Evolutionary conservation across 208 protist genomes (phyloP), one percentile per base, ranked within the genome.

Genomic region (Borovskyia barvae): DNA sequence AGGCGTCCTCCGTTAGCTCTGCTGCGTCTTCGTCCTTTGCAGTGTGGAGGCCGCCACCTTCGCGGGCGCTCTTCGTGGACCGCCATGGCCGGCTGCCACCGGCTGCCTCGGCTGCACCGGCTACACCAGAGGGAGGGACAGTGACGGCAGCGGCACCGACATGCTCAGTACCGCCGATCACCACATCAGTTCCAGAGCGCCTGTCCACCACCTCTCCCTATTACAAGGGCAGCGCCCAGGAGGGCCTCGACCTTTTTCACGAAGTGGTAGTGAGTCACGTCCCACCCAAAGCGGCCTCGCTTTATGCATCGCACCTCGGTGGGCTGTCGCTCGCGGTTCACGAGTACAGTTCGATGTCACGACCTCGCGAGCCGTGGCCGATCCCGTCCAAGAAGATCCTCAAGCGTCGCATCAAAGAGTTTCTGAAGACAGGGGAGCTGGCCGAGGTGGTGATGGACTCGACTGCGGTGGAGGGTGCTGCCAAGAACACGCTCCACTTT

Each of bases 331-430:
- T 93, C 32, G 65, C 77, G 6, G 75, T 89, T 20, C 76, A 90
- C 54, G 82, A 93, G 72, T 93, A 80, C 75, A 91, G 81, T 48
- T 35, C 50, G 11, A 77, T 82, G 70, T 93, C 87, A 19, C 72
- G 72, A 36, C 84, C 83, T 0, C 22, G 75, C 2, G 42, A 74
- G 64, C 66, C 75, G 46, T 89, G 81, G 85, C 47, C 58, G 12
- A 53, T 85, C 22, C 37, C 62, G 15, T 71, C 53, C 15, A 25
- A 32, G 30, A 37, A 20, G 33, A 24, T 59, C 48, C 48, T 75
- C 8, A 75, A 60, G 58, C 75, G 59, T 42, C 46, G 55, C 46
- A 68, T 57, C n/a, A 64, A 60, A 57, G 5, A 60, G 26, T 89
- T 80, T 30, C 29, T 88, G 32, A 75, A 73, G 53, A 53, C 61